Percentiles rank a stretch among this genome's conserved stretches.
Conservation (phyloP, 306 rosid species). For the Lathyrus oleraceus region DNA sequence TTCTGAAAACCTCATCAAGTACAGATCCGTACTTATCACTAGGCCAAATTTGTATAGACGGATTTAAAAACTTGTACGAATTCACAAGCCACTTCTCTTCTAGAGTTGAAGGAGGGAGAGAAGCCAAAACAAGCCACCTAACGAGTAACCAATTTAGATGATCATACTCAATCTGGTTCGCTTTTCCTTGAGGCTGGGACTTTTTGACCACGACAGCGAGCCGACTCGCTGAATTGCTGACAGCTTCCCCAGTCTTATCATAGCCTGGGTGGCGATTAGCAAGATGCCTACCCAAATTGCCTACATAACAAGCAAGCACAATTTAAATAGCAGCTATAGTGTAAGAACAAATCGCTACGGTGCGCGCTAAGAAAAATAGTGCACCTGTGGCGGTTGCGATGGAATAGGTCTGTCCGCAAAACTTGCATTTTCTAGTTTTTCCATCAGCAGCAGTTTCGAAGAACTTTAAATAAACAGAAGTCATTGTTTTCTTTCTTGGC, state of each 20-base stretch:
- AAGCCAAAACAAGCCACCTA: slow-evolving; percentile 82
- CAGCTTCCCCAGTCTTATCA: slow-evolving; percentile 72
- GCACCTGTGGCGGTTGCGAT: slow-evolving; percentile 90
- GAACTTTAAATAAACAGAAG: slow-evolving; percentile 89
- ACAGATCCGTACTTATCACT: slow-evolving; percentile 65
- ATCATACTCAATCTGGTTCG: slow-evolving; percentile 73
- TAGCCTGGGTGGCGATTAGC: slow-evolving; percentile 94
- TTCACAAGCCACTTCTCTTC: slow-evolving; percentile 84
- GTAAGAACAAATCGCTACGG: too few species aligned
- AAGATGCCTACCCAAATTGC: slow-evolving; percentile 93
- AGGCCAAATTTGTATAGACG: slow-evolving; percentile 85
- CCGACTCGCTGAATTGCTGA: slow-evolving; percentile 51
- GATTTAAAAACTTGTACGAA: slow-evolving; percentile 85
- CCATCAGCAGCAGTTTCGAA: slow-evolving; percentile 91
- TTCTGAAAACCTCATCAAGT: slow-evolving; percentile 68
- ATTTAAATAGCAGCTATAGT: background rate
- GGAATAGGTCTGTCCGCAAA: slow-evolving; percentile 93
- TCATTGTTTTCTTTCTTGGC: slow-evolving; percentile 95
- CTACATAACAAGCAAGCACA: slow-evolving; percentile 43
- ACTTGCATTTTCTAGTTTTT: slow-evolving; percentile 86
- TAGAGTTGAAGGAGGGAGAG: slow-evolving; percentile 83
- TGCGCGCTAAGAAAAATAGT: background rate
- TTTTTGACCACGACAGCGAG: slow-evolving; percentile 55
- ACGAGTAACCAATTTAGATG: slow-evolving; percentile 90
- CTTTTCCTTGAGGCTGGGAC: slow-evolving; percentile 66